Conservation (phyloP, 139 green algal genomes). For the Asterochloris erici region DNA sequence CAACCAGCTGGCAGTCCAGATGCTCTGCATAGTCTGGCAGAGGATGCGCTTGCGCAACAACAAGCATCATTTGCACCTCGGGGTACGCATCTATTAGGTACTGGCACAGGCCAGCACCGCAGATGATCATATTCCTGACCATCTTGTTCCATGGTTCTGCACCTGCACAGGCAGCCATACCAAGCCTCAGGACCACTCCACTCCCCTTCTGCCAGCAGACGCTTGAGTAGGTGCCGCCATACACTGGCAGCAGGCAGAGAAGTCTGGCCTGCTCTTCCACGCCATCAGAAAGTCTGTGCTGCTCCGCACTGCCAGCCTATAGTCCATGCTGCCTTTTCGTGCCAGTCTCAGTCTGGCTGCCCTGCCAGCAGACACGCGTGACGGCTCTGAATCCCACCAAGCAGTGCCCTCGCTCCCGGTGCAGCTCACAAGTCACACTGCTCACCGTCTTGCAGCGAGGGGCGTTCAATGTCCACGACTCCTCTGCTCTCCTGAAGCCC, state of each 20-base stretch:
- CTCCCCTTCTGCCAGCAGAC: not conserved
- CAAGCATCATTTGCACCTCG: conserved; percentile 14
- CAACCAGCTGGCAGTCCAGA: too few relatives aligned
- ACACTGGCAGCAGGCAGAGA: too few relatives aligned
- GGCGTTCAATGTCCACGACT: not conserved
- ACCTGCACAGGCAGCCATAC: not conserved
- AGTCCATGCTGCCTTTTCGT: not conserved
- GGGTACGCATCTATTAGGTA: conserved; percentile 35
- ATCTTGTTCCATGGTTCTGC: not conserved
- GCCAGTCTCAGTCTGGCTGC: not conserved
- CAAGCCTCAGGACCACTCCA: not conserved
- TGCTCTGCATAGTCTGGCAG: not conserved
- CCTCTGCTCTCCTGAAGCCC: conserved; percentile 4
- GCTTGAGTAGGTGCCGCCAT: too few relatives aligned
- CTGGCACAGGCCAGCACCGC: conserved; percentile 24
- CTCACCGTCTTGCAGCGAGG: conserved; percentile 10
- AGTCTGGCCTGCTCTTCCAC: too few relatives aligned
- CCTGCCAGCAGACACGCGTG: not conserved
- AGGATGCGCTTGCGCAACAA: not conserved
- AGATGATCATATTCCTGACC: conserved; percentile 16
- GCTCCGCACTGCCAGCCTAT: not conserved
- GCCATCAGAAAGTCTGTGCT: not conserved
- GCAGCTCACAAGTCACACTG: not conserved
- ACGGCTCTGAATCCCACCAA: too few relatives aligned
- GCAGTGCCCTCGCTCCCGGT: not conserved